Evolutionary conservation across 1,284 basidiomycete genomes (phyloP), one percentile per base, ranked within the genome.

Genomic region (Apiotrichum gracile): DNA sequence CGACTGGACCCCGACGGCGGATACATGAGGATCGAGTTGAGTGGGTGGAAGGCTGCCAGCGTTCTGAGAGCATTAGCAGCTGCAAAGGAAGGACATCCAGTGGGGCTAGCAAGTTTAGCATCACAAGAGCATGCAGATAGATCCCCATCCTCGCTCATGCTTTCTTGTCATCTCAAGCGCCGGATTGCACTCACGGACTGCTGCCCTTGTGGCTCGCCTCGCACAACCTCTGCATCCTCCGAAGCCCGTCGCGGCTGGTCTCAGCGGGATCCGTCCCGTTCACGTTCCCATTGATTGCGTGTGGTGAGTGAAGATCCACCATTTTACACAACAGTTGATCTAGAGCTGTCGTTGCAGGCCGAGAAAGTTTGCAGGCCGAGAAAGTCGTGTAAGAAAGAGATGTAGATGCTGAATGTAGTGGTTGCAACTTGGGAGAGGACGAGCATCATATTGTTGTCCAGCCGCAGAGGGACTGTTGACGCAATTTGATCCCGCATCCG

Each of bases 11-110:
- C 34, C 1, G 44, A 16, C 1, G 59, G 50, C 0, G 59, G 59
- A 48, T 57, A 61, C 22, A 61, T 35, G 9, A 61, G 34, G n/a
- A 48, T 40, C 25, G 59, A 61, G 8, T 52, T 52, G 2, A 49
- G 40, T 0, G 59, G 55, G 27, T 61, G 49, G 55, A 61, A 61
- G 3, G 50, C 47, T 2, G 52, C 47, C 9, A 42, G 25, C 56
- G 46, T 4, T 27, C 14, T 17, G 47, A 55, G n/a, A 58, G 57
- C 7, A n/a, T 8, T 34, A n/a, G n/a, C n/a, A n/a, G n/a, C n/a
- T n/a, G n/a, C n/a, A n/a, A n/a, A n/a, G n/a, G n/a, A n/a, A n/a
- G n/a, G n/a, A n/a, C n/a, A n/a, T n/a, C n/a, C n/a, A n/a, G n/a
- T n/a, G n/a, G n/a, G n/a, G n/a, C n/a, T n/a, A n/a, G n/a, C n/a